phyloP scores from a whole-genome alignment of 371 early-diverging fungal species.

The Syncephalastrum monosporum region DNA sequence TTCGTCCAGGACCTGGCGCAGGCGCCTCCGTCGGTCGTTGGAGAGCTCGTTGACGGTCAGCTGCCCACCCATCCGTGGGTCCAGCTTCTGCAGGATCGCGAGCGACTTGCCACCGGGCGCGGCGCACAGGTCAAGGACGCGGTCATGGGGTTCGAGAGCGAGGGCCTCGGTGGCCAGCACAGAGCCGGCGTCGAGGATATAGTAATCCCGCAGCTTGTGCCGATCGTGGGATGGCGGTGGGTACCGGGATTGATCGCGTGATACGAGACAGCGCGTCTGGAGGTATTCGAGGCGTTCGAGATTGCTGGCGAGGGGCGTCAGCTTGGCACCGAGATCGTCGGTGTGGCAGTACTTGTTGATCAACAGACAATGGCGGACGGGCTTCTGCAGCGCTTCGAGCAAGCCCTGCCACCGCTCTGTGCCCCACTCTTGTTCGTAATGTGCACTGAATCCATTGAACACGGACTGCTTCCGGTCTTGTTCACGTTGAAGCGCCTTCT shows the following conservation, averaged over 20 bases:
- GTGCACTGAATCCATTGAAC: conserved; percentile 35
- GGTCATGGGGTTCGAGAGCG: conserved; percentile 61
- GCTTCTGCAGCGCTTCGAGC: conserved; percentile 42
- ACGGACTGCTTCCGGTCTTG: conserved; percentile 32
- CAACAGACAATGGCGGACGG: conserved; percentile 49
- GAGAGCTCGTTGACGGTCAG: conserved; percentile 57
- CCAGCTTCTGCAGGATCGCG: conserved; percentile 52
- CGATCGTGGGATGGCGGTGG: conserved; percentile 37
- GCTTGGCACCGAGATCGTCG: conserved; percentile 10
- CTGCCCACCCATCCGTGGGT: conserved; percentile 31
- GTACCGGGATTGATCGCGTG: conserved; percentile 29
- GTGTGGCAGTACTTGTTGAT: conserved; percentile 47
- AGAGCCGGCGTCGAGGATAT: conserved; percentile 70
- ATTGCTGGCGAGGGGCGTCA: conserved; percentile 21
- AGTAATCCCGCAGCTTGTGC: conserved; percentile 42
- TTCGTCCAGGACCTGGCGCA: conserved; percentile 53
- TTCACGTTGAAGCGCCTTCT: conserved; percentile 33
- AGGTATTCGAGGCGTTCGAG: conserved; percentile 34
- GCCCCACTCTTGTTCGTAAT: conserved; percentile 49
- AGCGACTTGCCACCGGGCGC: conserved; percentile 76
- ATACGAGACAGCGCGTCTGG: conserved; percentile 39
- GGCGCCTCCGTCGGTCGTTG: conserved; percentile 51
- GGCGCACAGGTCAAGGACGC: conserved; percentile 80
- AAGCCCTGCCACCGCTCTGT: conserved; percentile 51
- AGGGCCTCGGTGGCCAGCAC: conserved; percentile 64